Conservation (phyloP, 495 filamentous ascomycete genomes). For the Bryoglossum gracile region DNA sequence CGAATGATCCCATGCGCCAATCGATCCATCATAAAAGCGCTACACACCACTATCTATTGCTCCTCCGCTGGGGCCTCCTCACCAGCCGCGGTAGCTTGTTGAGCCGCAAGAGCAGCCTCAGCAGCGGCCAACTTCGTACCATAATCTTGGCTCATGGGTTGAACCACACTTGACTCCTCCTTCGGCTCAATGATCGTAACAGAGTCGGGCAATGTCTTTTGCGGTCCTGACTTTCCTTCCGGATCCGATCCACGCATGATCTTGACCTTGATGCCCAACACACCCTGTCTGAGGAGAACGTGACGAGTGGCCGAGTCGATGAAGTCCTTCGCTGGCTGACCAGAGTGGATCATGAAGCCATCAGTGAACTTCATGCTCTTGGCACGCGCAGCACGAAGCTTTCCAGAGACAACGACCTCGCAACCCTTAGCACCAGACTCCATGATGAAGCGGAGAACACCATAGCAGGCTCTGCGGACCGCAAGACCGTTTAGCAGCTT, state of each 20-base stretch:
- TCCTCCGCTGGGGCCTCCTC: slow-evolving; percentile 46
- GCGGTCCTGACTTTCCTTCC: slow-evolving; percentile 95
- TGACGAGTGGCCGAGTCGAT: slow-evolving; percentile 97
- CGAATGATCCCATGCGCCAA: slow-evolving; percentile 24
- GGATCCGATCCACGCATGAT: slow-evolving; percentile 99
- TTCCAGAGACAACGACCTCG: slow-evolving; percentile 98
- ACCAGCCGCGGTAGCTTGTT: slow-evolving; percentile 61
- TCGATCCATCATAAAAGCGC: slow-evolving; percentile 18
- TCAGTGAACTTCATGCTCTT: slow-evolving; percentile 99
- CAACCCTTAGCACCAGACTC: slow-evolving; percentile 98
- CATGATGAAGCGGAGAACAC: slow-evolving; percentile 99
- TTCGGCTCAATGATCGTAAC: slow-evolving; percentile 99
- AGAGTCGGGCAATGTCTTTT: slow-evolving; percentile 93
- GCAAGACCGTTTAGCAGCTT: slow-evolving; percentile 99
- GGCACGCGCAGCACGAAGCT: slow-evolving; percentile 95
- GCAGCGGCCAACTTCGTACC: slow-evolving; percentile 90
- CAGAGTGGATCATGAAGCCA: slow-evolving; percentile 99
- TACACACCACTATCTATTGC: slow-evolving; percentile 33
- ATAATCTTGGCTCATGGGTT: slow-evolving; percentile 95
- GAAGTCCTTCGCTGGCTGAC: slow-evolving; percentile 98
- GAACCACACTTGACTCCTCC: slow-evolving; percentile 89
- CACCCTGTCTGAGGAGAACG: slow-evolving; percentile 98
- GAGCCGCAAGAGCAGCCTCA: slow-evolving; percentile 55
- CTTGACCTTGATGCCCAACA: slow-evolving; percentile 99
- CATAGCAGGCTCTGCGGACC: slow-evolving; percentile 96